phyloP scores from a whole-genome alignment of 164 flowering plant genomes.

The Cinnamomum chago region DNA sequence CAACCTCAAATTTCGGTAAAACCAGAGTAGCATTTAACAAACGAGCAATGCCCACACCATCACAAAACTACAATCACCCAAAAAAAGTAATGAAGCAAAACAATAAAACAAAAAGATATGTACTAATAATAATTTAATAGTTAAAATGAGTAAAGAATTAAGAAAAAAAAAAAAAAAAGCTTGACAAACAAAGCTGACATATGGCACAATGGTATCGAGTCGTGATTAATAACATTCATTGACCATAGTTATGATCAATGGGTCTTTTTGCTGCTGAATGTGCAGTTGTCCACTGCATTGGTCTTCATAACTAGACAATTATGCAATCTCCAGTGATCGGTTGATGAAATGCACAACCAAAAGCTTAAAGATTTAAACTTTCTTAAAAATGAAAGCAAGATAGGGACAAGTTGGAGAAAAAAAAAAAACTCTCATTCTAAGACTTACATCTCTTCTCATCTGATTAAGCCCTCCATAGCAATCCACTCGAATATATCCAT shows the following conservation, averaged over 20 bases:
- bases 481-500: slow-evolving; percentile 93
- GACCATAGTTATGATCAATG: not conserved
- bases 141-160: not conserved
- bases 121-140: too few relatives aligned
- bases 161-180: not conserved
- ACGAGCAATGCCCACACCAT: slow-evolving; percentile 97
- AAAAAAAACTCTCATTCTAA: not conserved
- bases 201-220: not conserved
- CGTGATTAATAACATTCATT: not conserved
- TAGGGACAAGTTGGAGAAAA: not conserved
- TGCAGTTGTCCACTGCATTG: not conserved
- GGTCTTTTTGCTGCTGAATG: not conserved
- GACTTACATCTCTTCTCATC: slow-evolving; percentile 93
- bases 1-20: slow-evolving; percentile 91
- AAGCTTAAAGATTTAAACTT: too few relatives aligned
- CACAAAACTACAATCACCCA: slow-evolving; percentile 64
- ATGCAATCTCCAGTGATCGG: not conserved
- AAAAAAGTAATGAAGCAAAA: not conserved
- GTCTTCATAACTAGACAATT: not conserved
- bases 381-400: not conserved
- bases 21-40: slow-evolving; percentile 90
- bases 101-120: not conserved
- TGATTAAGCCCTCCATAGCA: slow-evolving; percentile 99
- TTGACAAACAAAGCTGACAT: not conserved
- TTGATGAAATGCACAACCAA: too few relatives aligned